phyloP scores from a whole-genome alignment of 2,329 filamentous ascomycete species.

The Colletotrichum sp. region DNA sequence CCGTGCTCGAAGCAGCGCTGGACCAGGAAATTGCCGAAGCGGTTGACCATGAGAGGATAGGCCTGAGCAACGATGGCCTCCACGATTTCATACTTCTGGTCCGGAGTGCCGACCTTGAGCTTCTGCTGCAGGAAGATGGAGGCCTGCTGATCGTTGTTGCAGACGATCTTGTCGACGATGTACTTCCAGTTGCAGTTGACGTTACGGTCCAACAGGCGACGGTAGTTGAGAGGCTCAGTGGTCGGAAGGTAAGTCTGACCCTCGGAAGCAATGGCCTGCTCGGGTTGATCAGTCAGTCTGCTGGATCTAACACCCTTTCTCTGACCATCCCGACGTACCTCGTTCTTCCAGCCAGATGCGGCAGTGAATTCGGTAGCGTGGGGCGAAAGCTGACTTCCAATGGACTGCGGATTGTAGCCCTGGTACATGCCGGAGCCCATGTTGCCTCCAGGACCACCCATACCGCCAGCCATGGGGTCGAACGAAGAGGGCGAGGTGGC shows the following conservation, averaged over 20 bases:
- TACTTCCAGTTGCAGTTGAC: slow-evolving; percentile 99
- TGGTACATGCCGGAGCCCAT: slow-evolving; percentile 49
- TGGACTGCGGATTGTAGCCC: slow-evolving; percentile 58
- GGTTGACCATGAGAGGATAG: slow-evolving; percentile 96
- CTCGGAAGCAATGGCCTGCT: slow-evolving; percentile 54
- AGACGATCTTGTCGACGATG: slow-evolving; percentile 99
- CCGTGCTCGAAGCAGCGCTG: slow-evolving; percentile 99
- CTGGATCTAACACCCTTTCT: not conserved
- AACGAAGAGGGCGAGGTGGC: slow-evolving; percentile 1
- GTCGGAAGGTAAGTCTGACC: slow-evolving; percentile 82
- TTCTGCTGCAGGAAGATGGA: slow-evolving; percentile 99
- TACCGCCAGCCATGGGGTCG: slow-evolving; percentile 27
- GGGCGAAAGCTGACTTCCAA: slow-evolving; percentile 71
- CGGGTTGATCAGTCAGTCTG: slow-evolving; percentile 5
- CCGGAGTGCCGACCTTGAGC: slow-evolving; percentile 91
- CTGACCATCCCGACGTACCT: slow-evolving; percentile 43
- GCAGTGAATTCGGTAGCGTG: slow-evolving; percentile 77
- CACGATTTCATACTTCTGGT: slow-evolving; percentile 97
- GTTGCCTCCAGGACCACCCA: slow-evolving; percentile 36
- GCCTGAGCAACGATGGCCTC: slow-evolving; percentile 95
- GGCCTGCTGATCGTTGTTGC: slow-evolving; percentile 98
- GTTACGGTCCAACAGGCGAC: slow-evolving; percentile 90
- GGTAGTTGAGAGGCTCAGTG: slow-evolving; percentile 94
- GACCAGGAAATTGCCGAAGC: slow-evolving; percentile 97
- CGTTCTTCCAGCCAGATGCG: slow-evolving; percentile 57